phyloP scores from a whole-genome alignment of 352 stramenopile species.

The Globisporangium spinosum region DNA sequence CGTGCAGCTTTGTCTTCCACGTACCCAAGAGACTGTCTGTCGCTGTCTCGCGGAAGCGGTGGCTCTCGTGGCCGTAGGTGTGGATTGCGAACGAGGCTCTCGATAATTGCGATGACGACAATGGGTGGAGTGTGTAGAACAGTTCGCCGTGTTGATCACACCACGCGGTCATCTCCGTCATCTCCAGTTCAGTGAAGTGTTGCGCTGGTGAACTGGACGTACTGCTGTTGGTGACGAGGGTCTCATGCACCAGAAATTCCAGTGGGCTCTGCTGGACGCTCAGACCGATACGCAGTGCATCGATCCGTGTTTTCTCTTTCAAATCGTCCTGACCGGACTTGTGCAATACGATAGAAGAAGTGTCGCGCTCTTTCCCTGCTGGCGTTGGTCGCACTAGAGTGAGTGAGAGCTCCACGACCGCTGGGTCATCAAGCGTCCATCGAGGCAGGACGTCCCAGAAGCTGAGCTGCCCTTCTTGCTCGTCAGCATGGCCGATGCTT shows the following conservation, averaged over 20 bases:
- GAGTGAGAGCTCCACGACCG: not conserved
- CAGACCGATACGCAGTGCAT: not conserved
- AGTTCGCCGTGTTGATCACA: conserved; percentile 29
- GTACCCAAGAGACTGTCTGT: conserved; percentile 21
- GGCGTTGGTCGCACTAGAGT: not conserved
- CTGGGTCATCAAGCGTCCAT: not conserved
- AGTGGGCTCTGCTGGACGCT: conserved; percentile 1
- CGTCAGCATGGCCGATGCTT: not conserved
- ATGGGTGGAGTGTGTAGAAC: conserved; percentile 25
- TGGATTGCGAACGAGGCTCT: not conserved
- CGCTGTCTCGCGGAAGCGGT: conserved; percentile 30
- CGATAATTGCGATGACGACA: conserved; percentile 7
- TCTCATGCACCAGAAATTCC: conserved; percentile 2
- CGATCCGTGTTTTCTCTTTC: not conserved
- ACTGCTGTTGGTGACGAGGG: not conserved
- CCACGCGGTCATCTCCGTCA: conserved; percentile 22
- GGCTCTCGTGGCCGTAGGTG: conserved; percentile 32
- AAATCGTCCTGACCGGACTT: not conserved
- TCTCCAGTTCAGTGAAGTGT: not conserved
- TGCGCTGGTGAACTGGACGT: not conserved
- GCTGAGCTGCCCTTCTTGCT: not conserved
- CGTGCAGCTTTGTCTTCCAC: conserved; percentile 24
- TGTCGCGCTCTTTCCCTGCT: not conserved
- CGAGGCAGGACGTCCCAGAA: conserved; percentile 15
- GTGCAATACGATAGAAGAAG: not conserved